A percentile compares a stretch with the other conserved stretches of the same genome.
phyloP scores from a whole-genome alignment of 2,329 filamentous ascomycete genomes.

The Arthrobotrys pseudoclavata region DNA sequence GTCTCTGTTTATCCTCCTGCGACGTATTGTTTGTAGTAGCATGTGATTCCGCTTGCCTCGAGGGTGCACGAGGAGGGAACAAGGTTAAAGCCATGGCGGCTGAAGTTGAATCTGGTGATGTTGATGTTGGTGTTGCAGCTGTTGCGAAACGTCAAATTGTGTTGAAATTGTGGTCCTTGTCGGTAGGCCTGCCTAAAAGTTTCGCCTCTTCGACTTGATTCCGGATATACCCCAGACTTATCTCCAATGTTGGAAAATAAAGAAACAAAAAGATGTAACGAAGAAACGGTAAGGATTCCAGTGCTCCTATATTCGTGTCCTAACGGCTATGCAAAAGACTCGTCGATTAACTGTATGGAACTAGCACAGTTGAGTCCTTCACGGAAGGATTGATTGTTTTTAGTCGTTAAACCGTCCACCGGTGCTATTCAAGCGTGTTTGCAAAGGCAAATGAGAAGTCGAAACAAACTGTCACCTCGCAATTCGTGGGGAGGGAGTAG shows the following conservation, averaged over 20 bases:
- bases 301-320: conserved; percentile 10
- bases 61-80: conserved; percentile 56
- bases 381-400: conserved; percentile 55
- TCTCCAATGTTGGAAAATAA: conserved; percentile 22
- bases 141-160: conserved; percentile 26
- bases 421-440: conserved; percentile 54
- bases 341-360: conserved; percentile 41
- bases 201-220: conserved; percentile 39
- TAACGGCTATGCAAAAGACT: conserved; percentile 31
- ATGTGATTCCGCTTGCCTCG: conserved; percentile 57
- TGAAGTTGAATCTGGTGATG: conserved; percentile 25
- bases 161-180: conserved; percentile 42
- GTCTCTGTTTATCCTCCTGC: conserved; percentile 28
- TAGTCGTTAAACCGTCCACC: conserved; percentile 44
- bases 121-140: conserved; percentile 29
- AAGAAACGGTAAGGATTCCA: conserved; percentile 22
- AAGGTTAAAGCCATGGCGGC: conserved; percentile 55
- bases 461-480: conserved; percentile 57
- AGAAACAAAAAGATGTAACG: conserved; percentile 14
- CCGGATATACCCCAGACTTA: conserved; percentile 35
- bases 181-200: conserved; percentile 45
- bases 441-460: conserved; percentile 60
- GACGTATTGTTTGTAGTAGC: conserved; percentile 22
- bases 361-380: conserved; percentile 58
- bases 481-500: conserved; percentile 56